phyloP scores from a whole-genome alignment of 2,329 filamentous ascomycete genomes.

The Biscogniauxia mediterranea region DNA sequence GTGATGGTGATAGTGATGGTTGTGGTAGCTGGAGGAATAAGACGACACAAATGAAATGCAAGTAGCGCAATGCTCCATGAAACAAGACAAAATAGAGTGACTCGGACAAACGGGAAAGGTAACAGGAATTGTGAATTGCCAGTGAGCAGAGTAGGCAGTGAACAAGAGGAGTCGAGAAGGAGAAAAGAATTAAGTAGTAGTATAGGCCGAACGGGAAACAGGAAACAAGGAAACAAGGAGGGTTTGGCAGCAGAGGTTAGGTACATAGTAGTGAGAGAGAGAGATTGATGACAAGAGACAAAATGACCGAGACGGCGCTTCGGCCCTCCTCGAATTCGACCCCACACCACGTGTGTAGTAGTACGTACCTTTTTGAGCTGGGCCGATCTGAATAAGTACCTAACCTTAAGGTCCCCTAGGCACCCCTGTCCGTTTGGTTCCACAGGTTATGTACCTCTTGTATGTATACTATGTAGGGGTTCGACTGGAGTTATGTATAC shows the following conservation, averaged over 20 bases:
- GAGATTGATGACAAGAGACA: too few relatives aligned
- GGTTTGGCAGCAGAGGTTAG: too few relatives aligned
- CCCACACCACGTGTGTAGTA: background rate
- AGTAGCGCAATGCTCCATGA: background rate
- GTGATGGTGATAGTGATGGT: too few relatives aligned
- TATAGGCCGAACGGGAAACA: too few relatives aligned
- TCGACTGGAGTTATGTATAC: too few relatives aligned
- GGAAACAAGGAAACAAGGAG: too few relatives aligned
- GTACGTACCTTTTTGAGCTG: background rate
- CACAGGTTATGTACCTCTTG: too few relatives aligned
- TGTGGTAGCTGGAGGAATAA: background rate
- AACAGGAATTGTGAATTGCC: background rate
- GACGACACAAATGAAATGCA: background rate
- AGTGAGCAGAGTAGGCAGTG: background rate
- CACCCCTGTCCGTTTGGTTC: background rate
- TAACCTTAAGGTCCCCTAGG: background rate
- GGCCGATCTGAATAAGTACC: background rate
- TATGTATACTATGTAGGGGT: background rate
- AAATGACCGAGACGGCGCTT: background rate
- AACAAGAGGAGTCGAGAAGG: background rate
- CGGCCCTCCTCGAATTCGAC: background rate
- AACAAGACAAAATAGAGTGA: background rate
- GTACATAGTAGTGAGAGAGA: too few relatives aligned
- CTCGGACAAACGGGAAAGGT: background rate
- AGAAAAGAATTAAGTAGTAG: background rate